Base-by-base conservation (phyloP, 2,329 filamentous ascomycete genomes). In the Xylariales sp. region DNA sequence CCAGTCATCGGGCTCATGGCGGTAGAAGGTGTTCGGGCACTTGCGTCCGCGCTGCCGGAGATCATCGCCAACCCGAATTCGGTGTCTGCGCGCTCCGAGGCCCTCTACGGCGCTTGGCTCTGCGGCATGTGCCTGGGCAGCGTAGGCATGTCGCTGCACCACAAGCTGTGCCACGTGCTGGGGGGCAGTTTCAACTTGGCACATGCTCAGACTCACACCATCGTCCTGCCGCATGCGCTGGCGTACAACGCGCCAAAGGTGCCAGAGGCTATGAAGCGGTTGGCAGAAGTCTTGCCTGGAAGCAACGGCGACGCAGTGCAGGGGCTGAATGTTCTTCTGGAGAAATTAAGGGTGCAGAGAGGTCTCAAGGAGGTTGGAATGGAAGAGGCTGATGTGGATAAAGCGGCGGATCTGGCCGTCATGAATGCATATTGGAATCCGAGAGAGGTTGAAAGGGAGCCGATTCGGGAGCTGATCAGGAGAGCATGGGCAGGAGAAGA, bases 111-210 rank as follows among this genome's bases (percentile, higher is more conserved):
- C 16, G 78, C 80, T 25, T 83, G 77, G 76, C 70, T 83, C 2
- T 83, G 77, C 47, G 78, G 77, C 21, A 70, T 66, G 17, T 80
- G 75, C 47, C 65, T 83, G 1, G 78, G 78, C 5, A 72, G 63
- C 41, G 74, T 77, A 3, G 70, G 70, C 37, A 83, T 83, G 76
- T 70, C 76, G 3, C 67, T 84, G 12, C 81, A 84, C 51, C 80
- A 84, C 57, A 85, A 84, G 53, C 68, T 85, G 2, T 83, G 78
- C 59, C 80, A 84, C 51, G 76, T 74, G 0, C 63, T 83, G 2
- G 80, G 79, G 17, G 81, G 80, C 6, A 74, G 67, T 47, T 81
- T 83, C 55, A 71, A 75, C 43, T 65, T 85, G 6, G 77, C 80
- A 0, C 79, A 85, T 43, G 76, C 79, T 2, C 77, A 83, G 53